Evolutionary conservation across 768 basidiomycete genomes (phyloP).

Genomic region (Boletus patriciae): DNA sequence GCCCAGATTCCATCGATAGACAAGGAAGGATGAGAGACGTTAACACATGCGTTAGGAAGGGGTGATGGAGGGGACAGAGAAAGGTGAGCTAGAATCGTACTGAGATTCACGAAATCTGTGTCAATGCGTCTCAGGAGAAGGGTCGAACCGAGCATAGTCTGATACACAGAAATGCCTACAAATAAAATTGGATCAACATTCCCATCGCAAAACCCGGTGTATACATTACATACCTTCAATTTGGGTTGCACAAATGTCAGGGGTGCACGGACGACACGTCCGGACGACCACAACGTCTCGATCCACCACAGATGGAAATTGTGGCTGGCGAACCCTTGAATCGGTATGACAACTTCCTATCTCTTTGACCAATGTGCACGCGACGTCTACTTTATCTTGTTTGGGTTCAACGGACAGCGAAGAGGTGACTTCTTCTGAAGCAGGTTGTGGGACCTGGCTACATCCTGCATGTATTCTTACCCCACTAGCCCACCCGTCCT

Average conservation of each 20-base stretch:
- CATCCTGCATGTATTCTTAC: slow-evolving; percentile 13
- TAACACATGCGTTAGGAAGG: slow-evolving; percentile 46
- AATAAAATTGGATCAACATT: slow-evolving; percentile 11
- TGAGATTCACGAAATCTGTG: slow-evolving; percentile 75
- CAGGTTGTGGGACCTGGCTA: slow-evolving; percentile 7
- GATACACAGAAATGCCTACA: slow-evolving; percentile 73
- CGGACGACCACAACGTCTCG: slow-evolving; percentile 52
- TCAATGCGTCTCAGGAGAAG: slow-evolving; percentile 70
- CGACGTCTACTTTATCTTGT: slow-evolving; percentile 3
- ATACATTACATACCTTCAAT: slow-evolving; percentile 57
- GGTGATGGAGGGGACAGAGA: slow-evolving; percentile 33
- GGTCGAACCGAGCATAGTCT: slow-evolving; percentile 56
- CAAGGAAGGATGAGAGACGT: slow-evolving; percentile 52
- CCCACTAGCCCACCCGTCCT: slow-evolving; percentile 35
- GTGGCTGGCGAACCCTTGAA: not conserved
- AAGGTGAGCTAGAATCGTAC: slow-evolving; percentile 44
- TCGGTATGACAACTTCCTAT: slow-evolving; percentile 2
- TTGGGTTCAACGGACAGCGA: not conserved
- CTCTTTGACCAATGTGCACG: slow-evolving; percentile 7
- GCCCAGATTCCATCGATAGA: slow-evolving; percentile 67
- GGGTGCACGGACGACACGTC: slow-evolving; percentile 62
- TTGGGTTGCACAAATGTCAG: slow-evolving; percentile 64
- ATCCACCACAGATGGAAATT: slow-evolving; percentile 3
- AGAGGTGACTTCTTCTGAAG: not conserved
- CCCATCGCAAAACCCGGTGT: not conserved